Evolutionary conservation across 1,139 yeast genomes (phyloP).

Genomic region (Trichomonascaceae sp.): DNA sequence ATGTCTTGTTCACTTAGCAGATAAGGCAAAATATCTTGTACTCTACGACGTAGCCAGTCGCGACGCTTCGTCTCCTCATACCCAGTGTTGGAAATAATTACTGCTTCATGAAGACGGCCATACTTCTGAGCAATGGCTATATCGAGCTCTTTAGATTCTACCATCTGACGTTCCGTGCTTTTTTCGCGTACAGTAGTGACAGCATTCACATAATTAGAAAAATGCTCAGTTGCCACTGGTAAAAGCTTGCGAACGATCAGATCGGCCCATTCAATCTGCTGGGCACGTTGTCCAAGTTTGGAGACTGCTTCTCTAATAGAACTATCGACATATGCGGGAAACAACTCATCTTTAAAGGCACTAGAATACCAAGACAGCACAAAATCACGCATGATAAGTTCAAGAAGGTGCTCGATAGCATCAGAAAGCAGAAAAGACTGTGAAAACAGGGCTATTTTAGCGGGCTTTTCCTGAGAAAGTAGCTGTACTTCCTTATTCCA

Average conservation of each 20-base stretch:
- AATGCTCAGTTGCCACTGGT: constrained; percentile 66
- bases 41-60: constrained; percentile 42
- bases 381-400: constrained; percentile 53
- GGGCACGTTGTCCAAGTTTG: constrained; percentile 40
- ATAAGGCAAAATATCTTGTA: constrained; percentile 44
- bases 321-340: constrained; percentile 48
- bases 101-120: constrained; percentile 58
- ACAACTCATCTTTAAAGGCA: constrained; percentile 44
- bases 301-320: constrained; percentile 43
- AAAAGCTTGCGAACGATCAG: constrained; percentile 52
- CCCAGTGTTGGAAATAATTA: constrained; percentile 41
- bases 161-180: constrained; percentile 27
- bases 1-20: constrained; percentile 47
- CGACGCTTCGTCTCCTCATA: constrained; percentile 44
- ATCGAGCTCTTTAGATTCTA: constrained; percentile 46
- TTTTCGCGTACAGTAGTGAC: constrained; percentile 33
- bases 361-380: constrained; percentile 57
- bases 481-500: constrained; percentile 22
- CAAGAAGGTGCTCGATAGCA: constrained; percentile 47
- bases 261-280: constrained; percentile 47
- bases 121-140: constrained; percentile 56
- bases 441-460: constrained; percentile 34
- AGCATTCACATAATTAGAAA: constrained; percentile 49
- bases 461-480: constrained; percentile 19
- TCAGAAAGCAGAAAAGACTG: constrained; percentile 50